Percentiles rank a stretch among this genome's conserved stretches.
phyloP scores from a whole-genome alignment of 2,329 filamentous ascomycete genomes.

The Stylonectria norvegica region DNA sequence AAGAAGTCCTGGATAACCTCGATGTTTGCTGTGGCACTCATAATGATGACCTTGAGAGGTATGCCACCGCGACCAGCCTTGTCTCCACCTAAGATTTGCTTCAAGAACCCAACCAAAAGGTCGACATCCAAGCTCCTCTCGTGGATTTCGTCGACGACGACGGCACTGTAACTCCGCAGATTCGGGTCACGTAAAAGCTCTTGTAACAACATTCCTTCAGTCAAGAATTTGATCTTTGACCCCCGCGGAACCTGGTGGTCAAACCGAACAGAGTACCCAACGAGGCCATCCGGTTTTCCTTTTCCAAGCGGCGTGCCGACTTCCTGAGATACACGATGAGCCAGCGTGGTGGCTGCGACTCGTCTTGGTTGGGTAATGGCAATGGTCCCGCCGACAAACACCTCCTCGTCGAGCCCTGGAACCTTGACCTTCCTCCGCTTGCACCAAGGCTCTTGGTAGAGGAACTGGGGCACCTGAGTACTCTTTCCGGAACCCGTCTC shows the following conservation, averaged over 20 bases:
- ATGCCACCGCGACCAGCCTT: slow-evolving; percentile 65
- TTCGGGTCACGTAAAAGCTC: slow-evolving; percentile 85
- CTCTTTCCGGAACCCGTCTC: slow-evolving; percentile 97
- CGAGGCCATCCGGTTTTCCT: slow-evolving; percentile 45
- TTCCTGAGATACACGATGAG: slow-evolving; percentile 82
- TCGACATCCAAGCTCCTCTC: slow-evolving; percentile 95
- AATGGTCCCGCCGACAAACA: slow-evolving; percentile 71
- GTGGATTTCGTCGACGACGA: slow-evolving; percentile 95
- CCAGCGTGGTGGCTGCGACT: slow-evolving; percentile 89
- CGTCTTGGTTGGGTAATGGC: slow-evolving; percentile 92
- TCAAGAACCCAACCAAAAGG: slow-evolving; percentile 82
- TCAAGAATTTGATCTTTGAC: slow-evolving; percentile 89
- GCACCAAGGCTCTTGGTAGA: slow-evolving; percentile 79
- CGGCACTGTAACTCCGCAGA: slow-evolving; percentile 79
- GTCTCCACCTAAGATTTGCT: slow-evolving; percentile 65
- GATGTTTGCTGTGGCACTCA: slow-evolving; percentile 95
- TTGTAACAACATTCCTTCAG: slow-evolving; percentile 93
- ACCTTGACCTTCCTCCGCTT: slow-evolving; percentile 54
- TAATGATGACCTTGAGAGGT: slow-evolving; percentile 84
- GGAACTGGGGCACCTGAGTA: slow-evolving; percentile 91
- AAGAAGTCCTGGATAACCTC: slow-evolving; percentile 78
- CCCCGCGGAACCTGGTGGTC: slow-evolving; percentile 79
- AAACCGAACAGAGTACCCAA: slow-evolving; percentile 94
- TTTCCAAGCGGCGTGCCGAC: slow-evolving; percentile 51
- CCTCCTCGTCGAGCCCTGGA: slow-evolving; percentile 34